phyloP scores from a whole-genome alignment of 2,329 filamentous ascomycete genomes.

The Colletotrichum gloeosporioides region DNA sequence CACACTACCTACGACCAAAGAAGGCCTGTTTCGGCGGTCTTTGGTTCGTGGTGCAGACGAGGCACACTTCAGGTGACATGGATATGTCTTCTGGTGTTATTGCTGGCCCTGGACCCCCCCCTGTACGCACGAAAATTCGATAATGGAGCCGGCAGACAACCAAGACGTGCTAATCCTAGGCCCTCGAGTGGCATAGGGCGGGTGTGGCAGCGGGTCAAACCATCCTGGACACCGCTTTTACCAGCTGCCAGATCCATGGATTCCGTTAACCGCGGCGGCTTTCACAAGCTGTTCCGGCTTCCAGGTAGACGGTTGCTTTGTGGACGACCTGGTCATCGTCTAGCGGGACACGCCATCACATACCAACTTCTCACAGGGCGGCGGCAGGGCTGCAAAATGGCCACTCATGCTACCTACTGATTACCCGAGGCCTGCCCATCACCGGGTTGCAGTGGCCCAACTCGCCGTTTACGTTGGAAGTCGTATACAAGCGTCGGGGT shows the following conservation, averaged over 20 bases:
- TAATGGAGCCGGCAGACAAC: constrained; percentile 16
- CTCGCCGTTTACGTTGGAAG: background rate
- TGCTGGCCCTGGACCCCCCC: constrained; percentile 7
- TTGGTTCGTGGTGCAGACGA: constrained; percentile 15
- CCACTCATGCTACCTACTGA: background rate
- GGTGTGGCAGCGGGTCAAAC: constrained; percentile 17
- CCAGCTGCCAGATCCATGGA: constrained; percentile 19
- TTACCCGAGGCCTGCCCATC: background rate
- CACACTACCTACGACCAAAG: background rate
- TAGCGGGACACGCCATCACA: constrained; percentile 5
- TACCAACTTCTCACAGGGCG: constrained; percentile 1
- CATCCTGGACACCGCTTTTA: constrained; percentile 22
- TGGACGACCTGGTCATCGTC: background rate
- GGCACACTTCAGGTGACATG: constrained; percentile 17
- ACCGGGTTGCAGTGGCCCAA: background rate
- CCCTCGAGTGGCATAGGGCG: constrained; percentile 8
- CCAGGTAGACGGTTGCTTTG: constrained; percentile 18
- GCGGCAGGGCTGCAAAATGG: background rate
- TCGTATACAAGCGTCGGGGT: background rate
- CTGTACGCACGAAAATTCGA: constrained; percentile 16
- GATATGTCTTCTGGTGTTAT: constrained; percentile 17
- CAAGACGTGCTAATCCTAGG: constrained; percentile 15
- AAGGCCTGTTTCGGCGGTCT: constrained; percentile 7
- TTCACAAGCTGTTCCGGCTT: constrained; percentile 10
- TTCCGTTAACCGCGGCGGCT: background rate